A percentile compares a stretch with the other conserved stretches of the same genome.
Conservation (phyloP, 139 green algal genomes). For the Chlamydomonas sp. region DNA sequence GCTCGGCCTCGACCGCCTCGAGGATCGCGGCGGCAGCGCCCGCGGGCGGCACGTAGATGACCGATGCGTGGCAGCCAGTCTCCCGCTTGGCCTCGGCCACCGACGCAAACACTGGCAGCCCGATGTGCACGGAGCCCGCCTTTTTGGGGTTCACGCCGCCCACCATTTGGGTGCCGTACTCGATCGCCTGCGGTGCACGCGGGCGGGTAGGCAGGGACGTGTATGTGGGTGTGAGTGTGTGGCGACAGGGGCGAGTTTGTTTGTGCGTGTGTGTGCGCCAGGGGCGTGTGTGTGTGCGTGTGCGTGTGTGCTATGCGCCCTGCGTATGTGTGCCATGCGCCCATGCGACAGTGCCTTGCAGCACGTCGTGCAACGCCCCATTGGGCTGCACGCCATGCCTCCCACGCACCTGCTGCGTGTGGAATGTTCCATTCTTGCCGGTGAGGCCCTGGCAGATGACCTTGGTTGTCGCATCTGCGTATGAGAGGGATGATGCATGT, state of each 20-base stretch:
- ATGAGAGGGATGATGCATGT: neutral
- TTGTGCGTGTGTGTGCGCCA: too few relatives aligned
- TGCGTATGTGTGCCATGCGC: neutral
- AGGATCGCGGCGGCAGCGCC: slow-evolving; percentile 92
- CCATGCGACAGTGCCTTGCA: too few relatives aligned
- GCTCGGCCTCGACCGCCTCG: slow-evolving; percentile 87
- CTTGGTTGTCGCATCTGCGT: slow-evolving; percentile 54
- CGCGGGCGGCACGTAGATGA: slow-evolving; percentile 93
- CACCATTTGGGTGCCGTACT: slow-evolving; percentile 97
- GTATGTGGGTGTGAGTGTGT: too few relatives aligned
- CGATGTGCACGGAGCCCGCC: slow-evolving; percentile 88
- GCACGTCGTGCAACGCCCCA: too few relatives aligned
- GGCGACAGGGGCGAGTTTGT: neutral
- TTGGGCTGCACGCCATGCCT: too few relatives aligned
- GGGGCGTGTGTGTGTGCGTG: too few relatives aligned
- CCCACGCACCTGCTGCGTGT: slow-evolving; percentile 85
- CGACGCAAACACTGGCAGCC: slow-evolving; percentile 88
- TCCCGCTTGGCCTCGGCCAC: slow-evolving; percentile 81
- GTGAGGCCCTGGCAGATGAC: slow-evolving; percentile 94
- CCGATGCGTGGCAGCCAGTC: slow-evolving; percentile 74
- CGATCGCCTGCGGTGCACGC: slow-evolving; percentile 84
- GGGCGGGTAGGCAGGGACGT: neutral
- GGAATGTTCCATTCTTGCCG: slow-evolving; percentile 97
- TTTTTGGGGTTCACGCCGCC: slow-evolving; percentile 96
- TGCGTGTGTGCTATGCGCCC: too few relatives aligned